These are phyloP conservation scores for Salix viminalis DNA, from an alignment of 345 rosid species.

Conservation along the genomic window DNA sequence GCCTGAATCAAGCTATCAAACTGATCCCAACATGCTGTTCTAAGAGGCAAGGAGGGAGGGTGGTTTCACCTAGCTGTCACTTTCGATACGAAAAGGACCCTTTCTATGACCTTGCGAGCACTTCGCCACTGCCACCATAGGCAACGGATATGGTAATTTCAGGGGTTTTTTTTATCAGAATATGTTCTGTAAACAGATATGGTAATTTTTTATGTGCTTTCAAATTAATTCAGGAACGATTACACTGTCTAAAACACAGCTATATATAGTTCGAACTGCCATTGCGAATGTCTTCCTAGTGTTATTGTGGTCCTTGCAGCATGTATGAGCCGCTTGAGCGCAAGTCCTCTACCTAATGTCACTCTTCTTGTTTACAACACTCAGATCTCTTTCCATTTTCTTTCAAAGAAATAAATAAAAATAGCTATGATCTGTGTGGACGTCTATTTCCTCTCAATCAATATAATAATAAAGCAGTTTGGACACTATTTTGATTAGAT, in stretches of 20 bases:
- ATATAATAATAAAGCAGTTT: no score
- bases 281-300: not conserved
- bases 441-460: no score
- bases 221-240: no score
- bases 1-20: slow-evolving; percentile 10
- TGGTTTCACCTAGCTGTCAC: slow-evolving; percentile 39
- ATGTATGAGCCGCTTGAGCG: no score
- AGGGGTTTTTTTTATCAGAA: no score
- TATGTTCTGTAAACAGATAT: not conserved
- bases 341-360: no score
- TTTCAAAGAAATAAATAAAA: no score
- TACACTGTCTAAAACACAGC: not conserved
- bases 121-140: slow-evolving; percentile 1
- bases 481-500: no score
- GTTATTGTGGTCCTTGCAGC: not conserved
- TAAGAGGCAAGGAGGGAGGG: slow-evolving; percentile 23
- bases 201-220: no score
- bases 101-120: slow-evolving; percentile 22
- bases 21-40: slow-evolving; percentile 23
- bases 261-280: not conserved
- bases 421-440: no score
- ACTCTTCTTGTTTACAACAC: no score
- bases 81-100: slow-evolving; percentile 33
- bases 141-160: not conserved
- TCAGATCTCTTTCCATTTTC: no score